phyloP scores from a whole-genome alignment of 2,329 filamentous ascomycete genomes.

The Penicillium sp. region DNA sequence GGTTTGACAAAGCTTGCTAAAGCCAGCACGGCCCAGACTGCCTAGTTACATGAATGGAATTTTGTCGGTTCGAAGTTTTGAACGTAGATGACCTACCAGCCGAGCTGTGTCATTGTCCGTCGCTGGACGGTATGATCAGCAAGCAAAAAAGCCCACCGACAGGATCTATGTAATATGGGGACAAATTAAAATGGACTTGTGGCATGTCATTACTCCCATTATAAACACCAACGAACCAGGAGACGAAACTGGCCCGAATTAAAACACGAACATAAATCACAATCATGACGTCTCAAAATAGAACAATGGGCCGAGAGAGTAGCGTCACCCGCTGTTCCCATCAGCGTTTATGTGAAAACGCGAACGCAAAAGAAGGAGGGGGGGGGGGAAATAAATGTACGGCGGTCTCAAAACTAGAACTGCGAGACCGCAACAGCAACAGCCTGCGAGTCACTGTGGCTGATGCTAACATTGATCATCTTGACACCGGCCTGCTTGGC shows the following conservation, averaged over 20 bases:
- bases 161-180: too few species aligned
- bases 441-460: constrained; percentile 89
- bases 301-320: constrained; percentile 4
- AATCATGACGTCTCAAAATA: constrained; percentile 27
- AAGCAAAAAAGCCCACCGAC: too few species aligned
- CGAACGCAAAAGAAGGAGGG: constrained; percentile 2
- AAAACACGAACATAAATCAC: constrained; percentile 25
- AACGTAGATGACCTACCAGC: too few species aligned
- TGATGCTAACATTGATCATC: constrained; percentile 88
- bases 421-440: constrained; percentile 88
- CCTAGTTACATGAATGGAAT: too few species aligned
- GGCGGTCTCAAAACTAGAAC: constrained; percentile 50
- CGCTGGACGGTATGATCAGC: too few species aligned
- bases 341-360: constrained; percentile 9
- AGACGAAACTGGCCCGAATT: constrained; percentile 24
- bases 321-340: background rate
- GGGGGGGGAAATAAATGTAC: background rate
- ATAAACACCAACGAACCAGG: constrained; percentile 27
- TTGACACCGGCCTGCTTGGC: constrained; percentile 86
- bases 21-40: too few species aligned
- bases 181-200: constrained; percentile 10
- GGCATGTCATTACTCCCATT: constrained; percentile 27
- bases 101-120: too few species aligned
- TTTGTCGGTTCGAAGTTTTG: too few species aligned
- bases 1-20: too few species aligned